Percentiles rank a stretch among this genome's conserved stretches.
These are phyloP conservation scores for Pythium aristosporum DNA, from an alignment of 352 stramenopile species.

Conservation along the genomic window DNA sequence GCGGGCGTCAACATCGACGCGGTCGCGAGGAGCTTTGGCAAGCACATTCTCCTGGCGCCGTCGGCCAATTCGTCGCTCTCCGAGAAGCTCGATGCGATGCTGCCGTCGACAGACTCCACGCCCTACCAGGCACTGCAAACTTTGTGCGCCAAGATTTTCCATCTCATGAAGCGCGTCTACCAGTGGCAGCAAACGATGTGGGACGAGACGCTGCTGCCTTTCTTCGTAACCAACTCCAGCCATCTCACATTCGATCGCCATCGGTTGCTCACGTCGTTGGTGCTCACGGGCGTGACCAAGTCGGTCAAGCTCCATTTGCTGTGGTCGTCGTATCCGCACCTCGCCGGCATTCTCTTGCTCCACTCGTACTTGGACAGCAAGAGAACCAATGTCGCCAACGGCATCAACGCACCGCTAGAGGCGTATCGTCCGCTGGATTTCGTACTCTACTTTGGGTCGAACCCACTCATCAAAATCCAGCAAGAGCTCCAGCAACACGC, in stretches of 20 bases:
- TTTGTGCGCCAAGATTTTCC: conserved; percentile 36
- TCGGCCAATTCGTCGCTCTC: conserved; percentile 3
- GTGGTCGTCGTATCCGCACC: conserved; percentile 46
- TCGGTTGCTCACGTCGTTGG: conserved; percentile 43
- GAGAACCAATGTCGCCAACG: conserved; percentile 10
- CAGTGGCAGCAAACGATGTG: conserved; percentile 61
- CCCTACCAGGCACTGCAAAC: conserved; percentile 28
- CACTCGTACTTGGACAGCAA: conserved; percentile 33
- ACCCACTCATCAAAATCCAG: conserved; percentile 54
- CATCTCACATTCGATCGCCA: conserved; percentile 54
- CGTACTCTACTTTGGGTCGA: conserved; percentile 56
- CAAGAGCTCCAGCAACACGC: conserved; percentile 53
- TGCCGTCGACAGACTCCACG: conserved; percentile 1
- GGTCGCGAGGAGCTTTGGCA: conserved; percentile 38
- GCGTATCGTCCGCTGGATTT: conserved; percentile 52
- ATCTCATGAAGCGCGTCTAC: conserved; percentile 64
- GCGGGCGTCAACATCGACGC: conserved; percentile 28
- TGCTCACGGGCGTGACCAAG: conserved; percentile 51
- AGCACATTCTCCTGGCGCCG: conserved; percentile 39
- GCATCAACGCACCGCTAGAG: background rate
- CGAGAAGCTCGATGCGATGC: conserved; percentile 31
- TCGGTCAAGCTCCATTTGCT: conserved; percentile 66
- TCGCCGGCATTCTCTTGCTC: conserved; percentile 47
- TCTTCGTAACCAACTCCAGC: conserved; percentile 35
- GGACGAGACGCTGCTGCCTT: conserved; percentile 39